Conservation (phyloP, 1,139 yeast genomes). For the Saccharomyces hybrid region DNA sequence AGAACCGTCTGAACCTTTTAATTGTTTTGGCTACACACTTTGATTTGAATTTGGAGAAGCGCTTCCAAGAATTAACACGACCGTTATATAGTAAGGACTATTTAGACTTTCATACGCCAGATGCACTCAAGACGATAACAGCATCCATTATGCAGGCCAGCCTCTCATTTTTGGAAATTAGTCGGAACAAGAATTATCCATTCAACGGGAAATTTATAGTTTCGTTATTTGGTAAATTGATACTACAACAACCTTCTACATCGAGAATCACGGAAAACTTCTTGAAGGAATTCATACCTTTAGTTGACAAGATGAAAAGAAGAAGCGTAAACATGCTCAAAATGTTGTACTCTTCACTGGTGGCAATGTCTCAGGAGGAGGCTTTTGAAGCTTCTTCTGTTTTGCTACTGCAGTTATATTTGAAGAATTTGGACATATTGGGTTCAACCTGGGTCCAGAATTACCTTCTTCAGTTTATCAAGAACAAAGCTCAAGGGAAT, state of each 20-base stretch:
- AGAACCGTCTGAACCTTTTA: slow-evolving; percentile 26
- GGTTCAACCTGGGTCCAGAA: slow-evolving; percentile 23
- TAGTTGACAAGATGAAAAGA: not conserved
- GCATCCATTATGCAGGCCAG: slow-evolving; percentile 2
- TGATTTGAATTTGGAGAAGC: slow-evolving; percentile 18
- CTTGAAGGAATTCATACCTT: slow-evolving; percentile 3
- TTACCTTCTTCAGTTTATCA: slow-evolving; percentile 20
- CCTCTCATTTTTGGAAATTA: slow-evolving; percentile 12
- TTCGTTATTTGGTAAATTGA: slow-evolving; percentile 5
- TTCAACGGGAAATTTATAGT: slow-evolving; percentile 11
- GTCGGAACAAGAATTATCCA: slow-evolving; percentile 8
- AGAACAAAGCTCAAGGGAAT: slow-evolving; percentile 12
- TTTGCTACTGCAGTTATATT: slow-evolving; percentile 13
- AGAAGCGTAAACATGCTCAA: slow-evolving; percentile 1
- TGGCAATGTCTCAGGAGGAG: slow-evolving; percentile 6
- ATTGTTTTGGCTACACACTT: slow-evolving; percentile 20
- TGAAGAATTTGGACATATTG: slow-evolving; percentile 12
- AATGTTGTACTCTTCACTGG: slow-evolving; percentile 9
- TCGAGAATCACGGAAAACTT: slow-evolving; percentile 5
- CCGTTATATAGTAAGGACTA: slow-evolving; percentile 11
- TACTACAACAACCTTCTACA: slow-evolving; percentile 4
- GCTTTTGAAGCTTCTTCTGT: slow-evolving; percentile 2
- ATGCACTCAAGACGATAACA: slow-evolving; percentile 1
- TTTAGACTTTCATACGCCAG: slow-evolving; percentile 3
- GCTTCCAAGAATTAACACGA: slow-evolving; percentile 19